phyloP scores from a whole-genome alignment of 75 land plant species.

The Sequoia sempervirens region DNA sequence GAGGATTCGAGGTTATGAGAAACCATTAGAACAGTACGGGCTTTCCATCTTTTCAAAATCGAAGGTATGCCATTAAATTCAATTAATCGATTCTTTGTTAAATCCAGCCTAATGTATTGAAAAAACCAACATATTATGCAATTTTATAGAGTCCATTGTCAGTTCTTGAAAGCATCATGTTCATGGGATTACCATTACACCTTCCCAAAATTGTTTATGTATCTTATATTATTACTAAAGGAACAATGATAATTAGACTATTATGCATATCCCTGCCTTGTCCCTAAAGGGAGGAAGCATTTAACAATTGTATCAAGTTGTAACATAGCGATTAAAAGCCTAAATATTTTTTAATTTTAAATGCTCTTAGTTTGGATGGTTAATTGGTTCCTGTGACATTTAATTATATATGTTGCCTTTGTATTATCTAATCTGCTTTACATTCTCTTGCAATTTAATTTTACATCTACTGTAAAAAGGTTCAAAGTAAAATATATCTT shows the following conservation, averaged over 20 bases:
- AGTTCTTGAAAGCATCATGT: background rate
- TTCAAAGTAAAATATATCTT: background rate
- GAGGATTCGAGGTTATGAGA: slow-evolving; percentile 82
- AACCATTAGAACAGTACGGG: slow-evolving; percentile 78
- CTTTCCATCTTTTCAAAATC: slow-evolving; percentile 29
- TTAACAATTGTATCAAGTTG: background rate
- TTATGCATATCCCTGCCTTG: background rate
- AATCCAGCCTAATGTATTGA: background rate
- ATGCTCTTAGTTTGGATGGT: background rate
- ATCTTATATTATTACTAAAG: background rate
- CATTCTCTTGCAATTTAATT: background rate
- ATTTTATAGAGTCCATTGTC: background rate
- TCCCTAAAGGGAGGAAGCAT: background rate
- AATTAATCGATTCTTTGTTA: background rate
- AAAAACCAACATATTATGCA: background rate
- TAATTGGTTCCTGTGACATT: background rate
- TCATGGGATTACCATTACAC: background rate
- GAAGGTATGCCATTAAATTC: slow-evolving; percentile 11
- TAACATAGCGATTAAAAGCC: background rate
- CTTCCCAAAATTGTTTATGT: background rate
- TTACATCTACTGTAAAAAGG: background rate
- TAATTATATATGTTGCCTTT: background rate
- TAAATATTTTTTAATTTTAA: no score
- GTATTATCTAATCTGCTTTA: background rate
- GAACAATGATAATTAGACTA: background rate